Base-by-base conservation (phyloP, 2,329 filamentous ascomycete genomes). In the Fusarium hainanense region DNA sequence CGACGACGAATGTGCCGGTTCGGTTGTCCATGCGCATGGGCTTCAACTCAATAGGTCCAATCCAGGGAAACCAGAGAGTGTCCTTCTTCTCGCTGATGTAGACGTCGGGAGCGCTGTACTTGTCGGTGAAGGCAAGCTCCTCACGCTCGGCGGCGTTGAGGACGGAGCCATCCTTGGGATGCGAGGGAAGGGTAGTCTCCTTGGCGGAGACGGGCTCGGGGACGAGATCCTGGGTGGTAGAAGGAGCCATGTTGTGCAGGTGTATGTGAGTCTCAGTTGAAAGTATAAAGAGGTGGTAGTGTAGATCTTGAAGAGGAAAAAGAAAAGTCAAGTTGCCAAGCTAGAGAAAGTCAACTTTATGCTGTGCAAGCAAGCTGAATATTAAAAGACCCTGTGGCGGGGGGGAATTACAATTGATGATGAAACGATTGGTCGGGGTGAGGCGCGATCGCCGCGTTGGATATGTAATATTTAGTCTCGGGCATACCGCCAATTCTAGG, bases 101-200 rank as follows among this genome's bases (percentile, higher is more conserved):
- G 40, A 74, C 54, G 21, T 74, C 72, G 51, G 72, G 72, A 4
- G 71, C 69, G 62, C 72, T 74, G 67, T 72, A 74, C 54, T 71
- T 74, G 69, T 74, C 72, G 52, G 68, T 69, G 11, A 74, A 74
- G 11, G 69, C 69, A 11, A 74, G 55, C 59, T 74, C 72, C 2
- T 60, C 47, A 4, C 41, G 66, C 37, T 69, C 51, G 2, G 46
- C 42, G 14, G 50, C 48, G 8, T 61, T 69, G 43, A 69, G 49
- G 28, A n/a, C 16, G 6, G 66, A 58, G 13, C 54, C 66, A 3
- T 55, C 60, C 25, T 64, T 68, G 30, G 66, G 52, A 2, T 52
- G 66, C 42, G 42, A 58, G 10, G 62, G 34, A 3, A 69, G 66
- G 51, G 41, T 50, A 3, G 48, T 54, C 20, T 61, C 23, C 54